Conservation (phyloP, 2,329 filamentous ascomycete species). For the Ramularia endophylla region DNA sequence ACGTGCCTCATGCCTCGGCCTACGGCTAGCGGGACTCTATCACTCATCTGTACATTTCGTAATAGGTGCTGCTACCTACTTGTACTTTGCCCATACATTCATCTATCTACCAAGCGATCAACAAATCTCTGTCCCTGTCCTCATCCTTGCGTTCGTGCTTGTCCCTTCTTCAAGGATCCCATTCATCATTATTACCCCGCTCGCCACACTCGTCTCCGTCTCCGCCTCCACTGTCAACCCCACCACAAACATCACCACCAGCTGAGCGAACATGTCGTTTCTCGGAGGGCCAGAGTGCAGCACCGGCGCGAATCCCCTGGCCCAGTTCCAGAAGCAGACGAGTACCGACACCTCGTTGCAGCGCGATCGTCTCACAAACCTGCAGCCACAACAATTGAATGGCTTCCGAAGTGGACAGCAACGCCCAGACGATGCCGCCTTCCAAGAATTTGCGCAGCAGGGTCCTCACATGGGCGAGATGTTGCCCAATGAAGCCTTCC, state of each 20-base stretch:
- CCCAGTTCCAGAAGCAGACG: constrained; percentile 95
- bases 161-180: too few relatives aligned
- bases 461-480: constrained; percentile 54
- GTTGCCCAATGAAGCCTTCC: constrained; percentile 52
- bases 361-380: constrained; percentile 64
- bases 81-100: too few relatives aligned
- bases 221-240: not conserved
- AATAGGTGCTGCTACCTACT: too few relatives aligned
- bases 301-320: constrained; percentile 89
- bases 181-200: too few relatives aligned
- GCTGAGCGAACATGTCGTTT: constrained; percentile 67
- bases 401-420: constrained; percentile 28
- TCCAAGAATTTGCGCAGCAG: constrained; percentile 73
- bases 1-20: too few relatives aligned
- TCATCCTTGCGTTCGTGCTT: not conserved
- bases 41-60: too few relatives aligned
- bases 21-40: too few relatives aligned
- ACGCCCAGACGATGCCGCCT: constrained; percentile 26
- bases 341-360: constrained; percentile 95
- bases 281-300: constrained; percentile 95
- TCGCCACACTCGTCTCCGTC: constrained; percentile 5
- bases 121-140: too few relatives aligned
- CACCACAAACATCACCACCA: constrained; percentile 5
- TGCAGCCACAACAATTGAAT: constrained; percentile 23
- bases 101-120: too few relatives aligned